Conservation (phyloP, 225 moss, liverwort and hornwort genomes). For the Physcomitrellopsis africana region DNA sequence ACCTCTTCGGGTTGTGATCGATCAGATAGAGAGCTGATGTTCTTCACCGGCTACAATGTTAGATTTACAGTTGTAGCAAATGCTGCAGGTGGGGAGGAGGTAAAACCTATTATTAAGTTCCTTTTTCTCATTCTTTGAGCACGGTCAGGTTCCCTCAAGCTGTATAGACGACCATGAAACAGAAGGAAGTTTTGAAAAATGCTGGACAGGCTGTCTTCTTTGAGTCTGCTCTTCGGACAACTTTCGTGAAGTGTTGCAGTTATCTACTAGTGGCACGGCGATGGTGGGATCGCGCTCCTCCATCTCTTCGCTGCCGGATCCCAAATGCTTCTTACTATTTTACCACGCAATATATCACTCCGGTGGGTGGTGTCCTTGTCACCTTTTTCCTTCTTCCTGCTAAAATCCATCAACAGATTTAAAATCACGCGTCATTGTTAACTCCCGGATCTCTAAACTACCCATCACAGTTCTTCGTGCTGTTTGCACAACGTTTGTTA, state of each 20-base stretch:
- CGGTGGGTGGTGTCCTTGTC: background rate
- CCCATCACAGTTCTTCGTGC: background rate
- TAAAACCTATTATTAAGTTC: slow-evolving; percentile 26
- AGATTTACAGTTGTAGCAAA: slow-evolving; percentile 31
- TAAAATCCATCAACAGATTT: background rate
- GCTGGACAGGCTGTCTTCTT: slow-evolving; percentile 11
- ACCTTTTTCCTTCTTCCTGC: slow-evolving; percentile 5
- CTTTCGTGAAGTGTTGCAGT: background rate
- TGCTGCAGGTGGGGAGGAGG: slow-evolving; percentile 34
- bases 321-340: slow-evolving; percentile 19
- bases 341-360: slow-evolving; percentile 20
- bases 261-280: background rate
- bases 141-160: slow-evolving; percentile 34
- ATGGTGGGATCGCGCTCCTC: slow-evolving; percentile 1
- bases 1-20: slow-evolving; percentile 7
- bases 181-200: slow-evolving; percentile 39
- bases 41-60: background rate
- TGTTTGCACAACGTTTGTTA: too few relatives aligned
- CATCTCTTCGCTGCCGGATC: slow-evolving; percentile 5
- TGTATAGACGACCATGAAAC: slow-evolving; percentile 44
- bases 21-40: slow-evolving; percentile 19
- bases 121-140: slow-evolving; percentile 42
- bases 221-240: background rate
- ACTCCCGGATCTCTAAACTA: slow-evolving; percentile 10
- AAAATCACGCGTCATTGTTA: slow-evolving; percentile 12